These are phyloP conservation scores for Umbelopsis sp. DNA, from an alignment of 192 early-diverging fungal species.

Conservation along the genomic window DNA sequence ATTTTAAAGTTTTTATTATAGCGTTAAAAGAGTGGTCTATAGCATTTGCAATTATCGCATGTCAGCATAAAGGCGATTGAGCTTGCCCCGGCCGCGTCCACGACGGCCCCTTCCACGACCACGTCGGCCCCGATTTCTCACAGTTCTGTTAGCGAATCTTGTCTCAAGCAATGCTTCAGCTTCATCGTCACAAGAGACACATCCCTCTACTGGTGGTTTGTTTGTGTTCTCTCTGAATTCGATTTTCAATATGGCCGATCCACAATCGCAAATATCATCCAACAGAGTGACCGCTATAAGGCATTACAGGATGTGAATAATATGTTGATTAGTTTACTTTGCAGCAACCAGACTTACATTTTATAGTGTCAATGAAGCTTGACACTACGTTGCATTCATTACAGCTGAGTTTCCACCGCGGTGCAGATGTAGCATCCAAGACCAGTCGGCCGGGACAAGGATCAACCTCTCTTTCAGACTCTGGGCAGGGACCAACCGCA, in stretches of 20 bases:
- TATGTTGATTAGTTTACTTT: not conserved
- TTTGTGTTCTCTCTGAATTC: conserved; percentile 50
- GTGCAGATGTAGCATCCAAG: conserved; percentile 55
- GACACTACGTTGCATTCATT: conserved; percentile 57
- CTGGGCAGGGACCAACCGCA: conserved; percentile 47
- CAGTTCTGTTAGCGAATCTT: conserved; percentile 32
- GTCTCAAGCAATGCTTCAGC: conserved; percentile 47
- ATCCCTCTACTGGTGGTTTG: conserved; percentile 34
- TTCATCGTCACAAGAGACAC: conserved; percentile 55
- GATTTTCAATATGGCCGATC: conserved; percentile 42
- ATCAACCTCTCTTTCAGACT: conserved; percentile 25
- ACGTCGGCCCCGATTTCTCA: conserved; percentile 22
- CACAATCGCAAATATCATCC: conserved; percentile 49
- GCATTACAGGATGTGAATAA: not conserved
- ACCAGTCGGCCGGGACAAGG: conserved; percentile 45
- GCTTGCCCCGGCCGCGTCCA: conserved; percentile 19
- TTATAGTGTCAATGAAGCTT: conserved; percentile 46
- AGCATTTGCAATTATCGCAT: conserved; percentile 15
- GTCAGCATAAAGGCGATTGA: conserved; percentile 28
- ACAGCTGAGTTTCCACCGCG: conserved; percentile 56
- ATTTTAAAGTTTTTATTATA: not conserved
- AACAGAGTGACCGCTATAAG: conserved; percentile 33
- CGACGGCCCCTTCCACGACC: conserved; percentile 28
- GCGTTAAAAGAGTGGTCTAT: too few species aligned
- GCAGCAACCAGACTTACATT: conserved; percentile 28